Evolutionary conservation across 1,284 basidiomycete species (phyloP).

Genomic region (Ustilago loliicola): DNA sequence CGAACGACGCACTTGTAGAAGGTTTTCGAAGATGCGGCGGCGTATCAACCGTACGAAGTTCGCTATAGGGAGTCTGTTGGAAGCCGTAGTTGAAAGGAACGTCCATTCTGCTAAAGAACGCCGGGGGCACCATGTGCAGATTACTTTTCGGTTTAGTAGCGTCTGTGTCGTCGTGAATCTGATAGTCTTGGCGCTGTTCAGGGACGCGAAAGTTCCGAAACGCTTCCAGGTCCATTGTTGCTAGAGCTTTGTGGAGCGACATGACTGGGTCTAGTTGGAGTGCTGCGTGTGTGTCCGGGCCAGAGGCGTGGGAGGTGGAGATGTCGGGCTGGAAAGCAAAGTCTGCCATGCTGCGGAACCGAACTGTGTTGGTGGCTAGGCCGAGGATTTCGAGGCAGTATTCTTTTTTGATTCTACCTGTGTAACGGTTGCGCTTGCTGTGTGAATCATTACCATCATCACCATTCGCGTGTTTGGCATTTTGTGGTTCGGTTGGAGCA

Average conservation of each 20-base stretch:
- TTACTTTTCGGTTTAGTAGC: constrained; percentile 32
- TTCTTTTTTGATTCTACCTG: constrained; percentile 70
- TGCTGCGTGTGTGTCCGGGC: not conserved
- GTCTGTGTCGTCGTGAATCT: not conserved
- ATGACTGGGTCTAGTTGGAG: constrained; percentile 34
- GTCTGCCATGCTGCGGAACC: constrained; percentile 77
- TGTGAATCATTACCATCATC: not conserved
- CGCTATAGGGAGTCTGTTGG: constrained; percentile 52
- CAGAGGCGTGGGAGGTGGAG: constrained; percentile 2
- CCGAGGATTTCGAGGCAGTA: constrained; percentile 85
- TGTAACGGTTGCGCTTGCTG: constrained; percentile 19
- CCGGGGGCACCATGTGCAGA: constrained; percentile 61
- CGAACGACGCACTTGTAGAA: constrained; percentile 4
- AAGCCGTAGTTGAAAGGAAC: constrained; percentile 60
- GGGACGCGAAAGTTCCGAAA: constrained; percentile 47
- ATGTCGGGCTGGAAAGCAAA: constrained; percentile 60
- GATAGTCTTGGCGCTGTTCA: constrained; percentile 55
- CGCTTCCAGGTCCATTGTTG: constrained; percentile 56
- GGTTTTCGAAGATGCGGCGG: constrained; percentile 1
- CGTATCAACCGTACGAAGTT: constrained; percentile 40
- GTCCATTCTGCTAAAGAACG: constrained; percentile 61
- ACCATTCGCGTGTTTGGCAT: not conserved
- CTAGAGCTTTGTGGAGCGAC: constrained; percentile 53
- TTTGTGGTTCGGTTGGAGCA: not conserved
- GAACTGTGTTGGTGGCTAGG: constrained; percentile 81